Percentiles rank a stretch among this genome's conserved stretches.
Conservation (phyloP, 2,329 filamentous ascomycete species). For the Pleomassaria siparia region DNA sequence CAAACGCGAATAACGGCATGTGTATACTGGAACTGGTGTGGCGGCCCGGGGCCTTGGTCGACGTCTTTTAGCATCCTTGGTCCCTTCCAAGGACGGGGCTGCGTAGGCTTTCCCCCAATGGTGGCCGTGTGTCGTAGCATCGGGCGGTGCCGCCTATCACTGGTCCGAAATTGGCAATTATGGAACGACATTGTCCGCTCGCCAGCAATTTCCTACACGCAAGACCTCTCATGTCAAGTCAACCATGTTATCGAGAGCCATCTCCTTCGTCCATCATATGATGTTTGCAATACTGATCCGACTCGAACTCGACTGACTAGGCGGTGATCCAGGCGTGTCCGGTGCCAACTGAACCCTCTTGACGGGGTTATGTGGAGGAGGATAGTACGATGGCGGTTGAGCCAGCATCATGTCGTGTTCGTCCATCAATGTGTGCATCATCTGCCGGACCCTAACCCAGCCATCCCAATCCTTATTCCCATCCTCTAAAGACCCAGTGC, state of each 20-base stretch:
- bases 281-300: constrained; percentile 50
- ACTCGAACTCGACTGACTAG: constrained; percentile 43
- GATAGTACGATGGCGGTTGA: constrained; percentile 37
- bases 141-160: too few species aligned
- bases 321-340: constrained; percentile 21
- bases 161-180: too few species aligned
- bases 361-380: constrained; percentile 39
- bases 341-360: constrained; percentile 41
- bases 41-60: too few species aligned
- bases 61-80: too few species aligned
- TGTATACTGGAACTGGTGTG: too few species aligned
- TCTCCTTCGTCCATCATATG: constrained; percentile 26
- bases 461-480: constrained; percentile 73
- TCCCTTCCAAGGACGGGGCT: too few species aligned
- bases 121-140: too few species aligned
- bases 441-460: constrained; percentile 73
- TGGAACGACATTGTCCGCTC: too few species aligned
- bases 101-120: too few species aligned
- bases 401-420: constrained; percentile 44
- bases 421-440: constrained; percentile 58
- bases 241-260: background rate
- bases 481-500: constrained; percentile 56
- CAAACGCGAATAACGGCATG: too few species aligned
- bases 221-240: background rate
- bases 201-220: too few species aligned